Conservation (phyloP, 2,329 filamentous ascomycete species). For the Huntiella savannae region DNA sequence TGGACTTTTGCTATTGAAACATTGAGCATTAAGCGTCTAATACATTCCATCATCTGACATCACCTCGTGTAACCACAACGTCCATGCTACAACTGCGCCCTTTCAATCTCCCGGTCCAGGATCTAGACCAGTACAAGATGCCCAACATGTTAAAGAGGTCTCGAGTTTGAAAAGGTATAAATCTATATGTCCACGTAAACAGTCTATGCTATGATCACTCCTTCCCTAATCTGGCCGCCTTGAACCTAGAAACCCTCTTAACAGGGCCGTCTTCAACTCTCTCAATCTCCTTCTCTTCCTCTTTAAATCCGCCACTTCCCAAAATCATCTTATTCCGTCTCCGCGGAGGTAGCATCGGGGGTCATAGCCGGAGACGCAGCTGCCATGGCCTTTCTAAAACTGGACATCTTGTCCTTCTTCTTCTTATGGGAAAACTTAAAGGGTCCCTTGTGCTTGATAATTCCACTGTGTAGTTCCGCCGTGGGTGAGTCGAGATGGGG, state of each 20-base stretch:
- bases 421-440: constrained; percentile 12
- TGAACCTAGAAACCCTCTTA: constrained; percentile 54
- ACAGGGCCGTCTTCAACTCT: constrained; percentile 48
- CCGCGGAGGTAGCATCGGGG: constrained; percentile 5
- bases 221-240: constrained; percentile 44
- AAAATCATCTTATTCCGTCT: constrained; percentile 70
- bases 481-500: too few relatives aligned
- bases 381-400: constrained; percentile 29
- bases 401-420: constrained; percentile 22
- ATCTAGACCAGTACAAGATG: too few relatives aligned
- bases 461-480: constrained; percentile 31
- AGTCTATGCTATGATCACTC: constrained; percentile 19
- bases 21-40: too few relatives aligned
- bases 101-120: too few relatives aligned
- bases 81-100: too few relatives aligned
- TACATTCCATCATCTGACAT: too few relatives aligned
- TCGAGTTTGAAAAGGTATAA: too few relatives aligned
- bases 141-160: too few relatives aligned
- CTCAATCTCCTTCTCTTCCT: constrained; percentile 48
- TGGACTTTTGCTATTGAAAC: too few relatives aligned
- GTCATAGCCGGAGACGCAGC: constrained; percentile 5
- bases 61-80: too few relatives aligned
- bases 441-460: constrained; percentile 27
- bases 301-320: constrained; percentile 62
- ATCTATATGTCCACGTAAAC: too few relatives aligned